Base-by-base conservation (phyloP, 306 rosid genomes). In the Fragaria ananassa region DNA sequence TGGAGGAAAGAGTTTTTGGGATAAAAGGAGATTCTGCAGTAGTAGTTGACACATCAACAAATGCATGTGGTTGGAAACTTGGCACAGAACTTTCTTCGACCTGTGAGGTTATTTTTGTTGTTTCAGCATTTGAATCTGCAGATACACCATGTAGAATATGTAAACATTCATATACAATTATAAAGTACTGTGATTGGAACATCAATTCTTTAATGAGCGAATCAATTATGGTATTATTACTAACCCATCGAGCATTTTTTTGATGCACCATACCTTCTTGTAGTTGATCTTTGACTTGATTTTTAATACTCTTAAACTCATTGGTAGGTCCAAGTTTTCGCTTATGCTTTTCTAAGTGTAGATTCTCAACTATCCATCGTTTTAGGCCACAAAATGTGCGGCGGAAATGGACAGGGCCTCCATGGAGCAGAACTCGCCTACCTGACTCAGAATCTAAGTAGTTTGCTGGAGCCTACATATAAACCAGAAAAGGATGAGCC, bases 341-440 rank as follows among this genome's bases (percentile, higher is more conserved):
- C 72, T 82, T 66, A 41, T 41, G 82, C 62, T 69, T 71, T 45
- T 50, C 64, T 57, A 49, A 31, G 34, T 74, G 85, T 49, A 91
- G 74, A 66, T 76, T 88, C 80, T 93, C 86, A 42, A 83, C 77
- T 56, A 93, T 76, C 93, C 90, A 87, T 27, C 77, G 82, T 79
- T 85, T 90, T 37, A 93, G 72, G 75, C 91, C 91, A 68, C 81
- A 81, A 87, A 90, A 83, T 37, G 79, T 81, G 77, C 34, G 78
- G 80, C 96, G 87, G 50, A 91, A 82, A 70, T 75, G 78, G 68
- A 75, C 64, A 71, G 81, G 86, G 71, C 88, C 85, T 61, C 82
- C 91, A 70, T 76, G 75, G 45, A 78, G 71, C 65, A 68, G 62
- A 57, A 81, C 78, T 72, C 46, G 74, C 56, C 82, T 66, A 58